Conservation (phyloP, 1,284 basidiomycete genomes). For the Gymnopus androsaceus region DNA sequence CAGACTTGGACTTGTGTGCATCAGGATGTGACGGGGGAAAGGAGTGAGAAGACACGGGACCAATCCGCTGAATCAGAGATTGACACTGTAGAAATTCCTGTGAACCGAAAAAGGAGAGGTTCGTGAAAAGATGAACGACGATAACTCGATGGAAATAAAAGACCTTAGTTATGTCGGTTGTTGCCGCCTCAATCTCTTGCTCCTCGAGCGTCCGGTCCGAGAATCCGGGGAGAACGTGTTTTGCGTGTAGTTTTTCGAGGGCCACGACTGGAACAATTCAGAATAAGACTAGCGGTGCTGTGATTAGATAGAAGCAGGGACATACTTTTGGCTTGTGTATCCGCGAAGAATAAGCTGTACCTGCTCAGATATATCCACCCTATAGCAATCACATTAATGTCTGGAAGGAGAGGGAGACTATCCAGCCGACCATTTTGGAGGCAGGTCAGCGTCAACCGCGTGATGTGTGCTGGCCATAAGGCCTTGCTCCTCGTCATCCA, state of each 20-base stretch:
- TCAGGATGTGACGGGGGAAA: conserved; percentile 51
- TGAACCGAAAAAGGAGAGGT: conserved; percentile 21
- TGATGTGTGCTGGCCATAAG: conserved; percentile 63
- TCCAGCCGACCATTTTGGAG: conserved; percentile 66
- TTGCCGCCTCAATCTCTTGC: conserved; percentile 87
- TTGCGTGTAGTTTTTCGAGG: conserved; percentile 93
- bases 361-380: conserved; percentile 91
- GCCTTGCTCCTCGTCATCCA: conserved; percentile 68
- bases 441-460: conserved; percentile 62
- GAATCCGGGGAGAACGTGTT: conserved; percentile 95
- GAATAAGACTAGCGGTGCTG: conserved; percentile 14
- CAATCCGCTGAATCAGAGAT: conserved; percentile 75
- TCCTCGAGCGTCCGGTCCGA: conserved; percentile 93
- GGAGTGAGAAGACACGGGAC: conserved; percentile 45
- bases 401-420: conserved; percentile 20
- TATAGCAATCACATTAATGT: conserved; percentile 36
- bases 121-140: conserved; percentile 17
- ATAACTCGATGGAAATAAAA: conserved; percentile 21
- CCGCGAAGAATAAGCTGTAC: conserved; percentile 78
- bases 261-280: conserved; percentile 55
- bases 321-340: conserved; percentile 80
- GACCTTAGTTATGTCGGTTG: conserved; percentile 87
- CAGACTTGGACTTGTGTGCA: conserved; percentile 45
- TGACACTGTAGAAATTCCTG: conserved; percentile 89
- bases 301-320: conserved; percentile 26